Base-by-base conservation (phyloP, 1,284 basidiomycete species). In the Rhodotorula glutinis region DNA sequence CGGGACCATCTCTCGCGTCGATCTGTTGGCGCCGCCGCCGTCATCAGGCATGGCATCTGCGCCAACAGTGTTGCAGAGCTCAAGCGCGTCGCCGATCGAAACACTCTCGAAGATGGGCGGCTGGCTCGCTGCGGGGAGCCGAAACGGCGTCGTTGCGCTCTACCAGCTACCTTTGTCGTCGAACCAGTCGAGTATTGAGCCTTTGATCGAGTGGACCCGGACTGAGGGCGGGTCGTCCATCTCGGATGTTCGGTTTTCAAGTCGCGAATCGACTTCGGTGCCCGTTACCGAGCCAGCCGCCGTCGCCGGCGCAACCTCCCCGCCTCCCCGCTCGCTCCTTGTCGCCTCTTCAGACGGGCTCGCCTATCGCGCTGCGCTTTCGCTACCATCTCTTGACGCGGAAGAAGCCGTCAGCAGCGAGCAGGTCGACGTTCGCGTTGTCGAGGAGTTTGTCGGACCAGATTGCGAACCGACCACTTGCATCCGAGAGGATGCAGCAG, bases 321-420 rank as follows among this genome's bases (percentile, higher is more conserved):
- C 47, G 1, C 11, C n/a, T 21, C 38, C 30, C 16, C 2, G 23
- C 19, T 53, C 60, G 5, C 49, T 75, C 0, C 53, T 75, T 5
- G 69, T 71, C 23, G 66, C 69, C 5, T 53, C 67, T 7, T 59
- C 66, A 21, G 73, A 74, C 49, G 74, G 74, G 2, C 65, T 75
- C 14, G 66, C 70, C 0, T 75, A 69, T 62, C 62, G 69, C 25
- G 61, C 62, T 2, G 9, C 30, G 2, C 17, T 73, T 33, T 27
- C 13, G 0, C 1, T 40, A 2, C 3, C 29, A 7, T 5, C 14
- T 7, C 9, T 17, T 10, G 13, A 19, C 19, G 8, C 21, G 11
- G 10, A 17, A 19, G 16, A 21, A 25, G 13, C 16, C 49, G 3
- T 51, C 14, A 16, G 13, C n/a, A 14, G 2, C 25, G 47, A 38